These are phyloP conservation scores for Talaromyces sp. DNA, from an alignment of 2,329 filamentous ascomycete genomes.

Conservation along the genomic window DNA sequence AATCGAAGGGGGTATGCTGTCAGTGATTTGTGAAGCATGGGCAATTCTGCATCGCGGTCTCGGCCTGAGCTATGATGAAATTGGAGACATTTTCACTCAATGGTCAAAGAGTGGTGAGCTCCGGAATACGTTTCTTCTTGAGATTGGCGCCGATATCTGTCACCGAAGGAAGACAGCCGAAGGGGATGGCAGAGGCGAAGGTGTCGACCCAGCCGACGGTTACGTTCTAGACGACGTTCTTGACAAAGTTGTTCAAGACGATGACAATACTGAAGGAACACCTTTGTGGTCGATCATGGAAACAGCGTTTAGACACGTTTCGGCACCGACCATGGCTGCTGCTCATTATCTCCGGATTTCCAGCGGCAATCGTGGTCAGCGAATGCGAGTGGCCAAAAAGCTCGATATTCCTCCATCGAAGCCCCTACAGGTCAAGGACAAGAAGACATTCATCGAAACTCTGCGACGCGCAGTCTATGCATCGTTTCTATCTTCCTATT, in stretches of 20 bases:
- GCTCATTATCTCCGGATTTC: constrained; percentile 61
- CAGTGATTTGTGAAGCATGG: constrained; percentile 60
- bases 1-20: constrained; percentile 69
- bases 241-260: constrained; percentile 68
- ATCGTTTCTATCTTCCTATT: constrained; percentile 57
- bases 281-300: constrained; percentile 62
- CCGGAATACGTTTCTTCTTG: constrained; percentile 56
- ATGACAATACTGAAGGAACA: constrained; percentile 62
- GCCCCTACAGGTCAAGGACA: constrained; percentile 27
- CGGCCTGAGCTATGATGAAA: constrained; percentile 55
- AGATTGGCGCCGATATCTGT: constrained; percentile 60
- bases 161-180: constrained; percentile 43
- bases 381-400: constrained; percentile 49
- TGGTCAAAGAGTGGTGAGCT: constrained; percentile 60
- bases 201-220: constrained; percentile 27
- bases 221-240: constrained; percentile 58
- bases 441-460: constrained; percentile 50
- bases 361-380: constrained; percentile 56
- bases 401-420: constrained; percentile 38
- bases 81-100: constrained; percentile 53
- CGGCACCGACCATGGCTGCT: constrained; percentile 58
- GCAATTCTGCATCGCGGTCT: constrained; percentile 56
- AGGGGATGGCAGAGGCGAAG: constrained; percentile 30
- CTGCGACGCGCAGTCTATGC: constrained; percentile 59
- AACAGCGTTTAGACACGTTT: constrained; percentile 56